Evolutionary conservation across 768 basidiomycete genomes (phyloP).

Genomic region (Pleurotus cornucopiae): DNA sequence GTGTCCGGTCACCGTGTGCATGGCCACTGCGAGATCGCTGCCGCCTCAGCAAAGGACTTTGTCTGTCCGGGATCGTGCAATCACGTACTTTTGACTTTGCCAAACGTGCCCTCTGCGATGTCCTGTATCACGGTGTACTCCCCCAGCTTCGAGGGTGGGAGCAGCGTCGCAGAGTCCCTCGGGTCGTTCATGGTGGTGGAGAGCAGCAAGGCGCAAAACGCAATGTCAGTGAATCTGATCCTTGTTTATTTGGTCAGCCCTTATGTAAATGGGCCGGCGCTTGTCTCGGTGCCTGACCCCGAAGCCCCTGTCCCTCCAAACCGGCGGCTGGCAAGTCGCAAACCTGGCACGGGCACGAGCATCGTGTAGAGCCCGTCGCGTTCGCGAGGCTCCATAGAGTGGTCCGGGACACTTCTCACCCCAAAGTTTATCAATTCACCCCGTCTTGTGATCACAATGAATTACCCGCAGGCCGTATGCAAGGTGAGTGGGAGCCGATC

Average conservation of each 20-base stretch:
- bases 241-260: neutral
- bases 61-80: neutral
- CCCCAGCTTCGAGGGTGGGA: slow-evolving; percentile 73
- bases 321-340: too few species aligned
- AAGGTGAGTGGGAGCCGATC: too few species aligned
- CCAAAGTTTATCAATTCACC: neutral
- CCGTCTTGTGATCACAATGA: too few species aligned
- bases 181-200: slow-evolving; percentile 19
- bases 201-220: neutral
- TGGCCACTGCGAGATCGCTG: slow-evolving; percentile 61
- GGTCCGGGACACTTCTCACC: neutral
- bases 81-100: slow-evolving; percentile 94
- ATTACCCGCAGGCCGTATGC: too few species aligned
- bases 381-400: too few species aligned
- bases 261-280: neutral
- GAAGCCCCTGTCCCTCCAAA: too few species aligned
- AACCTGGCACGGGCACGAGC: too few species aligned
- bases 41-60: neutral
- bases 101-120: slow-evolving; percentile 96
- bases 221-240: too few species aligned
- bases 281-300: neutral
- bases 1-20: slow-evolving; percentile 91
- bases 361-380: too few species aligned
- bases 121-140: slow-evolving; percentile 87
- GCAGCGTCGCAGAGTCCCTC: slow-evolving; percentile 28